These are phyloP conservation scores for Pyrenophora teres DNA, from an alignment of 2,329 filamentous ascomycete genomes.

Conservation along the genomic window DNA sequence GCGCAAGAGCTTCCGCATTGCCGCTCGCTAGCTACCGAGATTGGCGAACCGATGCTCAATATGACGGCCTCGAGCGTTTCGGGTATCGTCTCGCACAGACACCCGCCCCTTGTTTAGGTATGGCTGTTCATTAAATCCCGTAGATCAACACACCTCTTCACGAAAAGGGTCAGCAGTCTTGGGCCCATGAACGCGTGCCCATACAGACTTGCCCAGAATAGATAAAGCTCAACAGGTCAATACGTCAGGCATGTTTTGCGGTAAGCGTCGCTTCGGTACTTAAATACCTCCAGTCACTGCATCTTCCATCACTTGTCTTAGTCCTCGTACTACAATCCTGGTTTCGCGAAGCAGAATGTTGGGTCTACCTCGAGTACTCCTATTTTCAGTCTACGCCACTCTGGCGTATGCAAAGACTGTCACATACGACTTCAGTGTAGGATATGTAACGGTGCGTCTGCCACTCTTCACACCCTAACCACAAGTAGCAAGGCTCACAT, in stretches of 20 bases:
- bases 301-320: not conserved
- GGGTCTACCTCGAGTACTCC: constrained; percentile 1
- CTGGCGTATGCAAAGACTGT: constrained; percentile 43
- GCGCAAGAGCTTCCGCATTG: not conserved
- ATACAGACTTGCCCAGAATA: not conserved
- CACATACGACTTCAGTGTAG: constrained; percentile 58
- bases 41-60: not conserved
- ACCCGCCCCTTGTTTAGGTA: not conserved
- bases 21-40: not conserved
- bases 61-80: not conserved
- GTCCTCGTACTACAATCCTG: not conserved
- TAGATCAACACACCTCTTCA: constrained; percentile 1
- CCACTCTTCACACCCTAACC: no score
- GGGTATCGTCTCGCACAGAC: not conserved
- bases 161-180: constrained; percentile 2
- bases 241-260: not conserved
- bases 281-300: constrained; percentile 1
- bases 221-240: not conserved
- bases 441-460: constrained; percentile 52
- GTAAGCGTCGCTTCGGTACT: not conserved
- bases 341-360: constrained; percentile 9
- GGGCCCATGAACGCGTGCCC: not conserved
- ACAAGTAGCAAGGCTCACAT: not conserved
- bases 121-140: not conserved
- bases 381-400: constrained; percentile 13